Base-by-base conservation (phyloP, 768 basidiomycete genomes). In the Suillus paluster region DNA sequence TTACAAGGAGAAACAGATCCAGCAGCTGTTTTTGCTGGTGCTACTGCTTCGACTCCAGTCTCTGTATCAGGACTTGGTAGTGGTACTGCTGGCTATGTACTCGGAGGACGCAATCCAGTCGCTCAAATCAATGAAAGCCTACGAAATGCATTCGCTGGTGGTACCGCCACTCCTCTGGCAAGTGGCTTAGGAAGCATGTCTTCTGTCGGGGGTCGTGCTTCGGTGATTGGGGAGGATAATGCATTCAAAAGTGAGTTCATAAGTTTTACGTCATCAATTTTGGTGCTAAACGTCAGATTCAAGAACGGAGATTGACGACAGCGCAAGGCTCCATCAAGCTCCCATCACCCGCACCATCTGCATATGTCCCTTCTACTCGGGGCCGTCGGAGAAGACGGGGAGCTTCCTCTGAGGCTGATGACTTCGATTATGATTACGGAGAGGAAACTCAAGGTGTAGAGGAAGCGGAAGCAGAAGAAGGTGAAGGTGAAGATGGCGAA, bases 401-500 rank as follows among this genome's bases (percentile, higher is more conserved):
- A 9, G 68, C 69, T 65, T 75, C 74, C 21, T 76, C 75, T 30
- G 76, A 76, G 62, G 71, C 68, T 1, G 75, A 77, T 41, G 74
- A 74, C 6, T 63, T 71, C 60, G 76, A 77, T 61, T 73, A 69
- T 55, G 76, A 79, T 64, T 71, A 67, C 63, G 66, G 70, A 48
- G 74, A 75, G 63, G 74, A 75, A 65, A 63, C 65, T 0, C 71
- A 73, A 21, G 67, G 58, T 12, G 66, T 50, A 38, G 75, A 75
- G 60, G 73, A 75, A 60, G 75, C 65, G 4, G 73, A 75, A 50
- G 74, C 68, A 25, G 74, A 76, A 23, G 74, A 73, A 59, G 77
- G 64, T 1, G 80, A 78, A n/a, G 79, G 74, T 1, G 81, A 80
- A 33, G 83, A 77, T 45, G 79, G 75, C 17, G 85, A 81, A n/a